Percentiles rank a stretch among this genome's conserved stretches.
Evolutionary conservation across 2,329 filamentous ascomycete genomes (phyloP).

Genomic region (Clathrospora elynae): DNA sequence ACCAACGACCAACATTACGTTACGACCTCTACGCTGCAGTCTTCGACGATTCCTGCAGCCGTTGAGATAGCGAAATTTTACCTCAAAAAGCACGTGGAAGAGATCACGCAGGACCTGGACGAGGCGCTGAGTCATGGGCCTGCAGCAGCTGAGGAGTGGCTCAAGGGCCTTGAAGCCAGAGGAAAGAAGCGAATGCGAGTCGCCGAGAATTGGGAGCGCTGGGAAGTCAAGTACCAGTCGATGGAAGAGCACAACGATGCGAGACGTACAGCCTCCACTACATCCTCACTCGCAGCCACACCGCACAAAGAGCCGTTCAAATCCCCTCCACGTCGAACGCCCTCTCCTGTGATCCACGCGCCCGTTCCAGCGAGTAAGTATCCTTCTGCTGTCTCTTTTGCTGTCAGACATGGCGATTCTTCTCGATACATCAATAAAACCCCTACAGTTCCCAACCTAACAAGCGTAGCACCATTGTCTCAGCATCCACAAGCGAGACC

Average conservation of each 20-base stretch:
- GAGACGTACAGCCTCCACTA: conserved; percentile 22
- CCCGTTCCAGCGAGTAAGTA: conserved; percentile 45
- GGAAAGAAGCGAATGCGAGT: conserved; percentile 66
- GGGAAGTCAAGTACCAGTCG: conserved; percentile 58
- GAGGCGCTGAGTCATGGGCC: conserved; percentile 69
- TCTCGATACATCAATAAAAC: conserved; percentile 26
- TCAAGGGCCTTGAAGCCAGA: conserved; percentile 71
- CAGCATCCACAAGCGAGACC: conserved; percentile 40
- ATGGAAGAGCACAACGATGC: conserved; percentile 23
- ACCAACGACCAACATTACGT: conserved; percentile 67
- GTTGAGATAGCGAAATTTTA: conserved; percentile 69
- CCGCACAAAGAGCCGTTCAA: conserved; percentile 25
- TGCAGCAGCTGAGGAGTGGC: conserved; percentile 75
- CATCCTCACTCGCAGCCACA: conserved; percentile 23
- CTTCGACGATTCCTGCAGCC: conserved; percentile 54
- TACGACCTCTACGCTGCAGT: conserved; percentile 60
- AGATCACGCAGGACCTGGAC: conserved; percentile 66
- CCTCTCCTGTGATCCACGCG: conserved; percentile 42
- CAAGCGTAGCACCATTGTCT: conserved; percentile 35
- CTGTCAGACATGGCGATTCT: conserved; percentile 18
- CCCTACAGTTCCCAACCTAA: conserved; percentile 36
- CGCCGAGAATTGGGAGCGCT: conserved; percentile 75
- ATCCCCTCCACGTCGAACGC: conserved; percentile 34
- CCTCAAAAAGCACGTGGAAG: conserved; percentile 65
- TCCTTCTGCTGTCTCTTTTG: conserved; percentile 22